Evolutionary conservation across 1,139 yeast species (phyloP), one percentile per base, ranked within the genome.

Genomic region (Blastobotrys serpentis): DNA sequence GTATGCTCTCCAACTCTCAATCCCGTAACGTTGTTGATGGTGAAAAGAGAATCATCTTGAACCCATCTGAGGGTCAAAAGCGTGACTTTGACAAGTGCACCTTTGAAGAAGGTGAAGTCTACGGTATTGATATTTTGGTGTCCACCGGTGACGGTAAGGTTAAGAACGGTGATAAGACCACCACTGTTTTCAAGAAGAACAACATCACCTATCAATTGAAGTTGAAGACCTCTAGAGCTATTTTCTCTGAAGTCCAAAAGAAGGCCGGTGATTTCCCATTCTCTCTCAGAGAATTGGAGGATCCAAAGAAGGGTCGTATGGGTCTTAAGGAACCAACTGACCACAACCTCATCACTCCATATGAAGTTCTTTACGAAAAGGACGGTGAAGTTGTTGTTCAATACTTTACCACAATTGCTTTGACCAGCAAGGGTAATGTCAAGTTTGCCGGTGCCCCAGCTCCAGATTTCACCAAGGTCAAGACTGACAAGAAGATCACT

Each of bases 1-100:
- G 87, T 57, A 85, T 84, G 92, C 77, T 85, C 58, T 71, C 86
- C 48, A 87, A 84, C 70, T 82, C 82, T 71, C 88, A 82, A 68
- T 77, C 74, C 61, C 77, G 83, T 64, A 79, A 84, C 64, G 81
- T 79, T 32, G 69, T 84, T 63, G 84, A 84, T 60, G 94, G 92
- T 47, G 79, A 84, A 59, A 84, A 85, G 74, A 87, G 85, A 67
- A 76, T 86, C 63, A 83, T 85, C 62, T 71, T 86, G 57, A 85
- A 85, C 72, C 94, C 94, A 56, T 71, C 78, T 53, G 86, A 83
- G 62, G 75, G 74, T 59, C 86, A 84, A 73, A 79, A 77, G 68
- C 68, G 69, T 57, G 84, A 78, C 64, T 77, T 83, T 66, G 85
- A 81, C 54, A 74, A 87, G 45, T 71, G 73, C 65, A 79, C 77